Evolutionary conservation across 176 grass and related monocot species (phyloP).

Genomic region (Oryza longistaminata): DNA sequence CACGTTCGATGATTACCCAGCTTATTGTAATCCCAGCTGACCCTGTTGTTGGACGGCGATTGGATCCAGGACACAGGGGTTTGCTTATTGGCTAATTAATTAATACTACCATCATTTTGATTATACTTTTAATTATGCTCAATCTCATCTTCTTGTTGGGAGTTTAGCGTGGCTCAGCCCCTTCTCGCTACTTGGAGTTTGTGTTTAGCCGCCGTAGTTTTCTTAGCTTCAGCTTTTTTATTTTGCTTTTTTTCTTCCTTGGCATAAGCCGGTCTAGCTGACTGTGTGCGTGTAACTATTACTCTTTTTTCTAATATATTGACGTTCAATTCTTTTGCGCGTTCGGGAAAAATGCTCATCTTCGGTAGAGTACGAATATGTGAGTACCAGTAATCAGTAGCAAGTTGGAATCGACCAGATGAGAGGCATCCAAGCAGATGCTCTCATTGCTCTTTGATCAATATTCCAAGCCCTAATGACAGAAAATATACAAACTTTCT

Average conservation of each 20-base stretch:
- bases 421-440: constrained; percentile 20
- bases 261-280: too few relatives aligned
- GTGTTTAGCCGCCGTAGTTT: too few relatives aligned
- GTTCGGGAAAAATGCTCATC: too few relatives aligned
- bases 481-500: background rate
- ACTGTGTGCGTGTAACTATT: too few relatives aligned
- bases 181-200: too few relatives aligned
- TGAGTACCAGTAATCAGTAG: background rate
- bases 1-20: background rate
- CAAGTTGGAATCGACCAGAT: background rate
- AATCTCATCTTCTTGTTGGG: background rate
- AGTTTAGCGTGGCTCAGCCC: too few relatives aligned
- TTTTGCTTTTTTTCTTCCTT: too few relatives aligned
- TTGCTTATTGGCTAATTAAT: background rate
- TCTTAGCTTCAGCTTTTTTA: too few relatives aligned
- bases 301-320: too few relatives aligned
- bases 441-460: background rate
- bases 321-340: too few relatives aligned
- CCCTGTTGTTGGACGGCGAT: background rate
- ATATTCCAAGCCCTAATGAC: background rate
- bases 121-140: background rate
- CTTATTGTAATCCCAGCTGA: background rate
- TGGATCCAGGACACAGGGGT: background rate
- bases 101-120: background rate
- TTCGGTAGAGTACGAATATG: background rate